Evolutionary conservation across 2,329 filamentous ascomycete species (phyloP).

Genomic region (Arthrobotrys pseudoclavata): DNA sequence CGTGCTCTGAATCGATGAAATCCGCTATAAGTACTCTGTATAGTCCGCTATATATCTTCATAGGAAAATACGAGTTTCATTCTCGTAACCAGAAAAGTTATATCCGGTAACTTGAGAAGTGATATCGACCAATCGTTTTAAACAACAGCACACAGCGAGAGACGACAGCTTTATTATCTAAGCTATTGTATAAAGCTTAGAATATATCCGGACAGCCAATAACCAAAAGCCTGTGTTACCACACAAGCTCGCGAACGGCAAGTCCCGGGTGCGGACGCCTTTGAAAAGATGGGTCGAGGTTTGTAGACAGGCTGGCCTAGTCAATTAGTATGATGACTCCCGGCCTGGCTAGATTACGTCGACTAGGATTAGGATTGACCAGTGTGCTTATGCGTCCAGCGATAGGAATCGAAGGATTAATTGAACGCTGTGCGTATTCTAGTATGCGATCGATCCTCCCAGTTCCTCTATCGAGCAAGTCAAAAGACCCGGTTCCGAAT

Average conservation of each 20-base stretch:
- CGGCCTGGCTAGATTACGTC: background rate
- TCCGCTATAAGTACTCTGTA: too few species aligned
- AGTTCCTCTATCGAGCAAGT: background rate
- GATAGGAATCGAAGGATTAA: slow-evolving; percentile 6
- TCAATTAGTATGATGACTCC: background rate
- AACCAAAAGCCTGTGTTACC: background rate
- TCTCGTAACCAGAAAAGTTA: too few species aligned
- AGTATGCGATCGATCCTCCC: slow-evolving; percentile 4
- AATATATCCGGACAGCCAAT: background rate
- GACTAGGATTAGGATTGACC: slow-evolving; percentile 9
- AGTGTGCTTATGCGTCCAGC: background rate
- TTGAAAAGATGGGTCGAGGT: too few species aligned
- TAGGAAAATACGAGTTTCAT: too few species aligned
- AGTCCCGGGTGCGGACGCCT: background rate
- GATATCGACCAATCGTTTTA: too few species aligned
- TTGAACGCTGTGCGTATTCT: background rate
- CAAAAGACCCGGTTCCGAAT: slow-evolving; percentile 30
- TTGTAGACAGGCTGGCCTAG: too few species aligned
- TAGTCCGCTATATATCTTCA: too few species aligned
- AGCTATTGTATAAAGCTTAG: background rate
- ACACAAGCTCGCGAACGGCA: background rate
- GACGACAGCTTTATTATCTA: too few species aligned
- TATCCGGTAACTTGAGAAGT: too few species aligned
- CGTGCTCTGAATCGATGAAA: too few species aligned
- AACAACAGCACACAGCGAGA: too few species aligned